These are phyloP conservation scores for Mortierella hygrophila DNA, from an alignment of 192 early-diverging fungal genomes.

Conservation along the genomic window DNA sequence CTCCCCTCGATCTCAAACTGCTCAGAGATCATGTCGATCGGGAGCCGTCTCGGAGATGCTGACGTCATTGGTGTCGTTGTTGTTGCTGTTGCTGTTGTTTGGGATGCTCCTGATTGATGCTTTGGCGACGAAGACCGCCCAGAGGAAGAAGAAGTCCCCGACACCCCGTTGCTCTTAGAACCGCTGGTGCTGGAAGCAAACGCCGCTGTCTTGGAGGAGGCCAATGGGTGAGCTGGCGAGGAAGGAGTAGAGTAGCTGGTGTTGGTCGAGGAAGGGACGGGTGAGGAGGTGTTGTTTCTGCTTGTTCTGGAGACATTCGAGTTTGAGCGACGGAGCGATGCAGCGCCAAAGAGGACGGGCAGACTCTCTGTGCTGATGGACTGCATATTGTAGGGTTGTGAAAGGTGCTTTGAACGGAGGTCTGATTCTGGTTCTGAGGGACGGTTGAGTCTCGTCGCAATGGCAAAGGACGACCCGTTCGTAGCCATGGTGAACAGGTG, in stretches of 20 bases:
- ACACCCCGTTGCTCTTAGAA: neutral
- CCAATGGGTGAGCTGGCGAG: conserved; percentile 3
- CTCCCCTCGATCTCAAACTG: conserved; percentile 22
- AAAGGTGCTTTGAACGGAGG: conserved; percentile 41
- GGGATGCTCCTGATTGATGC: neutral
- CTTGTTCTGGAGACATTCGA: conserved; percentile 40
- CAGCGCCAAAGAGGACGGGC: conserved; percentile 43
- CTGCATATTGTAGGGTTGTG: conserved; percentile 52
- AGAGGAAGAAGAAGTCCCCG: neutral
- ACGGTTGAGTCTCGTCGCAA: neutral
- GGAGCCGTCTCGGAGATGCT: conserved; percentile 17
- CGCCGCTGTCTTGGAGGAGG: neutral
- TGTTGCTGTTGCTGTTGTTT: neutral
- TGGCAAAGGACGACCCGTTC: neutral
- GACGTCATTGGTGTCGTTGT: neutral
- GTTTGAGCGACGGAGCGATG: conserved; percentile 39
- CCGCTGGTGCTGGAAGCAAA: neutral
- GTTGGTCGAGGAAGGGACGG: neutral
- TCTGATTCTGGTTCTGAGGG: neutral
- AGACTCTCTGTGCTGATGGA: conserved; percentile 49
- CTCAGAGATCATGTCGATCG: conserved; percentile 30
- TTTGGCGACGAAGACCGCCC: neutral
- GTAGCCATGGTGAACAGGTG: neutral
- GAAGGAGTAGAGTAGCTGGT: conserved; percentile 15
- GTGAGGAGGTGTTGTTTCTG: conserved; percentile 18